These are phyloP conservation scores for Fraxinus baroniana DNA, from an alignment of 305 asterid genomes.

Conservation along the genomic window DNA sequence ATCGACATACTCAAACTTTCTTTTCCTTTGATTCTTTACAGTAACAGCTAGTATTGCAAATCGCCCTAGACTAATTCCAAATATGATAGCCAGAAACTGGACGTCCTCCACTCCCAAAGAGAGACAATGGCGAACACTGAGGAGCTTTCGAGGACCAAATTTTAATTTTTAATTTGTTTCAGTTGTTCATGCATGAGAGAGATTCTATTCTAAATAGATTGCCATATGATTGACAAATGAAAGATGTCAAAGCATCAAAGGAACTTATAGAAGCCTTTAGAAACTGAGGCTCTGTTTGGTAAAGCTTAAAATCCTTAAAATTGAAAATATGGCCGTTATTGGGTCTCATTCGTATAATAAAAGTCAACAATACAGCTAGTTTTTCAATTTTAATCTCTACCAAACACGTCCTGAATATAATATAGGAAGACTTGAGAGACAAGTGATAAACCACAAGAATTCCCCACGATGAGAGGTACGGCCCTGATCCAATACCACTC, in stretches of 20 bases:
- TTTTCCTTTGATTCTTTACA: background rate
- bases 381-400: too few relatives aligned
- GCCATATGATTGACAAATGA: background rate
- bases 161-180: background rate
- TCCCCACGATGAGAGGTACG: constrained; percentile 77
- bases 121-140: background rate
- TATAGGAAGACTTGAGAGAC: background rate
- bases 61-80: background rate
- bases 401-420: background rate
- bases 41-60: background rate
- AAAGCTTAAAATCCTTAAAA: too few relatives aligned
- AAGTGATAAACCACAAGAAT: constrained; percentile 56
- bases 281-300: background rate
- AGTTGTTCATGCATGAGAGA: background rate
- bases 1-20: background rate
- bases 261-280: background rate
- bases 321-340: too few relatives aligned
- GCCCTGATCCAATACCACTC: constrained; percentile 82
- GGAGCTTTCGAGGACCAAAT: constrained; percentile 10
- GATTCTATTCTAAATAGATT: background rate
- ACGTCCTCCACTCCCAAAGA: background rate
- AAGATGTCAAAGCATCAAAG: background rate
- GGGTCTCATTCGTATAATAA: too few relatives aligned
- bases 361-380: too few relatives aligned
- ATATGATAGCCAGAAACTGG: background rate